A percentile compares a stretch with the other conserved stretches of the same genome.
Evolutionary conservation across 2,329 filamentous ascomycete species (phyloP).

Genomic region (Chrysoporthe austroafricana): DNA sequence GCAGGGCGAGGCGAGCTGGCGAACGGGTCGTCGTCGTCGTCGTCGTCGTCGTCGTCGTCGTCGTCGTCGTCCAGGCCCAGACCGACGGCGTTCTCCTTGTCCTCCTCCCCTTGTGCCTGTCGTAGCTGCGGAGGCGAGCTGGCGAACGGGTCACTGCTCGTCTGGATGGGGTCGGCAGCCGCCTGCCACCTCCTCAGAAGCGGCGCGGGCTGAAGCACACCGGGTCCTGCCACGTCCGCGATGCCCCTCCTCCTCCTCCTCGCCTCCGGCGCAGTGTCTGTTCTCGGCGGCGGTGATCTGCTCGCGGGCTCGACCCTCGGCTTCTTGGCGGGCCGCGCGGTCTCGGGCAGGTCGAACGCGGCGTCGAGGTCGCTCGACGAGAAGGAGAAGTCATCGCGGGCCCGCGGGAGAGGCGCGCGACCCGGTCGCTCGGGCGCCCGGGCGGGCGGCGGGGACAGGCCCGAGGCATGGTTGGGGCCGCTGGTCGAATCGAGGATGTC

Average conservation of each 20-base stretch:
- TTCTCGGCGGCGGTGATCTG: not conserved
- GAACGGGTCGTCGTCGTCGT: conserved; percentile 31
- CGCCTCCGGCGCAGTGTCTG: not conserved
- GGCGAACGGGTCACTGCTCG: conserved; percentile 28
- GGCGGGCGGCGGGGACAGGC: not conserved
- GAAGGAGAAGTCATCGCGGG: conserved; percentile 36
- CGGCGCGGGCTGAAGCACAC: conserved; percentile 23
- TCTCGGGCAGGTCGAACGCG: not conserved
- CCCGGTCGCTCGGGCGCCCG: not conserved
- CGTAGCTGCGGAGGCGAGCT: conserved; percentile 13
- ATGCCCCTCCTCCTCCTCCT: not conserved
- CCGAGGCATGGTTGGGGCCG: conserved; percentile 22
- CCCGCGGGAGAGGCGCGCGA: not conserved
- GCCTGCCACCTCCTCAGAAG: conserved; percentile 30
- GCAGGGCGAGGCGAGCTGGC: conserved; percentile 30
- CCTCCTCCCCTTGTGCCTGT: not conserved
- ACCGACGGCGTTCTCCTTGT: conserved; percentile 24
- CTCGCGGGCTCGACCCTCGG: conserved; percentile 33
- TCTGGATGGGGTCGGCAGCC: conserved; percentile 38
- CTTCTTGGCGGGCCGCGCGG: conserved; percentile 36
- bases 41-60: not conserved
- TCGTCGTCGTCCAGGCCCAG: conserved; percentile 7
- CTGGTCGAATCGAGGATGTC: conserved; percentile 32
- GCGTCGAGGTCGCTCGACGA: conserved; percentile 41
- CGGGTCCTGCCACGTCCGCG: conserved; percentile 3